phyloP scores from a whole-genome alignment of 2,329 filamentous ascomycete genomes.

The Diaporthe sp. region DNA sequence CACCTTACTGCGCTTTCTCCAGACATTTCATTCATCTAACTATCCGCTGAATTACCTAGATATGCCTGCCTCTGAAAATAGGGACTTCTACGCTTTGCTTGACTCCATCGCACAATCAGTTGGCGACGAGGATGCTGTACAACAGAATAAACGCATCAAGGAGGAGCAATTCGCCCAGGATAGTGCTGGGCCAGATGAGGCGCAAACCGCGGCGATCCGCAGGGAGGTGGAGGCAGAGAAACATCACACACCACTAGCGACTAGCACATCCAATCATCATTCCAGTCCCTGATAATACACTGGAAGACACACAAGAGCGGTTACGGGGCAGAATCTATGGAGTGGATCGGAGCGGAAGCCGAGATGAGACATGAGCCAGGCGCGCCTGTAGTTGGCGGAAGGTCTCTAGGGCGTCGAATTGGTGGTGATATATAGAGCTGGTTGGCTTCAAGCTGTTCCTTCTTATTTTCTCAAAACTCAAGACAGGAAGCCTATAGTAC shows the following conservation, averaged over 20 bases:
- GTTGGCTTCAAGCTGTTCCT: background rate
- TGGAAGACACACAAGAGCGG: background rate
- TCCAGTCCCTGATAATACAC: background rate
- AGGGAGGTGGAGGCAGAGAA: conserved; percentile 9
- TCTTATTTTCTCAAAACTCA: too few species aligned
- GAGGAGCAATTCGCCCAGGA: conserved; percentile 18
- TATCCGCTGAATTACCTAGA: background rate
- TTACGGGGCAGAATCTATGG: too few species aligned
- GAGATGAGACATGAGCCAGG: background rate
- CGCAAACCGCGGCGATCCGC: background rate
- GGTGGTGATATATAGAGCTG: background rate
- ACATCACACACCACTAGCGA: background rate
- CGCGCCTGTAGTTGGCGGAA: background rate
- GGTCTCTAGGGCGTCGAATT: background rate
- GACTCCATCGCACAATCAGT: conserved; percentile 24
- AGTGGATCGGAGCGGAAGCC: background rate
- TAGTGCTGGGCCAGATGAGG: conserved; percentile 11
- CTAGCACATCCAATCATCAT: background rate
- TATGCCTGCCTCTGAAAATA: conserved; percentile 14
- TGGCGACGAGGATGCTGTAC: conserved; percentile 23
- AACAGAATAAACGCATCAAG: conserved; percentile 33
- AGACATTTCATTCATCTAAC: background rate
- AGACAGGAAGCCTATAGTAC: too few species aligned
- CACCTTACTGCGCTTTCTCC: background rate
- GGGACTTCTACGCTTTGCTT: conserved; percentile 15